These are phyloP conservation scores for Monilinia fructicola DNA, from an alignment of 2,329 filamentous ascomycete species.

Conservation along the genomic window DNA sequence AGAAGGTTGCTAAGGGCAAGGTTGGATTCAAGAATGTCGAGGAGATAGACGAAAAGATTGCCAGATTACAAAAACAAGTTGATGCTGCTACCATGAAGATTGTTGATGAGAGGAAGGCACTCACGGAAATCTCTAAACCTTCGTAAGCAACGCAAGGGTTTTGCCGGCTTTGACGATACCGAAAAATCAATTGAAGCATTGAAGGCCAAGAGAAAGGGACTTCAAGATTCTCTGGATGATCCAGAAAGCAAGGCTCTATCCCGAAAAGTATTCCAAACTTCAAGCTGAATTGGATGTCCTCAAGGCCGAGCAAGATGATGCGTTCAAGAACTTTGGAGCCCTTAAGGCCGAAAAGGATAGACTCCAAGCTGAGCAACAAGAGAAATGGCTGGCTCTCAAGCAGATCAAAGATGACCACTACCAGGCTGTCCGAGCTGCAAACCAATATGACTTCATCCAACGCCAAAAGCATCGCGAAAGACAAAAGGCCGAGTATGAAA, in stretches of 20 bases:
- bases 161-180: slow-evolving; percentile 76
- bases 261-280: slow-evolving; percentile 80
- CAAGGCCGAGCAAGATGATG: slow-evolving; percentile 88
- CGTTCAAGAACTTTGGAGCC: slow-evolving; percentile 81
- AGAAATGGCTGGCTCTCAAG: slow-evolving; percentile 78
- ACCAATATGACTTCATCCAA: slow-evolving; percentile 79
- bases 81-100: slow-evolving; percentile 89
- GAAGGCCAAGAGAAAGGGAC: slow-evolving; percentile 81
- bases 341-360: slow-evolving; percentile 84
- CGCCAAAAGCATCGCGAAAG: slow-evolving; percentile 75
- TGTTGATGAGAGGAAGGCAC: slow-evolving; percentile 94
- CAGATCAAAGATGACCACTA: slow-evolving; percentile 90
- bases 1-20: slow-evolving; percentile 80
- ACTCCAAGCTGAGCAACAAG: slow-evolving; percentile 81
- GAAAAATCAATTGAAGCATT: slow-evolving; percentile 89
- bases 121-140: slow-evolving; percentile 79
- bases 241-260: slow-evolving; percentile 85
- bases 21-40: slow-evolving; percentile 83
- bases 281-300: slow-evolving; percentile 86
- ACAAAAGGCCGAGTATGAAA: slow-evolving; percentile 76
- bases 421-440: slow-evolving; percentile 75
- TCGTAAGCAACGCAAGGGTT: slow-evolving; percentile 88
- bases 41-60: slow-evolving; percentile 83
- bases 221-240: slow-evolving; percentile 87
- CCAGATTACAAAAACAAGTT: slow-evolving; percentile 77